Evolutionary conservation across 2,329 filamentous ascomycete species (phyloP), one percentile per base, ranked within the genome.

Genomic region (Fusarium sp.): DNA sequence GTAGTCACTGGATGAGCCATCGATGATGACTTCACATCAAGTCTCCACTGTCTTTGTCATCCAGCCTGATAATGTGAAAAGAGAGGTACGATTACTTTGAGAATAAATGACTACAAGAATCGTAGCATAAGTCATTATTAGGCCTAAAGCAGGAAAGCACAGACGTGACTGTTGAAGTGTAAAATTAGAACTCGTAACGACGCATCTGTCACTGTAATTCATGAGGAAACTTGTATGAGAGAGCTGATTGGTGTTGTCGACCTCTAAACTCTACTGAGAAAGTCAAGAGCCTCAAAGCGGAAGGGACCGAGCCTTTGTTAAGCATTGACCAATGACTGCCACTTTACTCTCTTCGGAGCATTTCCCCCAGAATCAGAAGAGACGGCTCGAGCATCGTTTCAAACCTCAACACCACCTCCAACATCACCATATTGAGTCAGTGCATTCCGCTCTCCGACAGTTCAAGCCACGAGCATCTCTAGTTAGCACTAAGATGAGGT

Each of bases 1-100:
- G 39, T 67, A 65, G 62, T 70, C 57, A 67, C 47, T 42, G 38
- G 29, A 72, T 70, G 65, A 70, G 46, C 41, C 54, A 70, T 69
- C 29, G 35, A 57, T 36, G 57, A 33, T 60, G 39, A 62, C 25
- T 62, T 49, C 54, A 39, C 65, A 67, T 57, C 15, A 29, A 55
- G 18, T 27, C 35, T 42, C 45, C 18, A 39, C 14, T 20, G n/a
- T 41, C n/a, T 49, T 27, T 50, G 33, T 67, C 49, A 39, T 42
- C 46, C 12, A 35, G 46, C n/a, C 6, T 17, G 17, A 15, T 14
- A 38, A 15, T 33, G 8, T 4, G 5, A 13, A 33, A 20, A 49
- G 18, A 35, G 22, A 36, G n/a, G 7, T n/a, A 56, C 22, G 22
- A 35, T 25, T 12, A 47, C 41, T 12, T 18, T 25, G 13, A 27